Conservation (phyloP, 2,329 filamentous ascomycete genomes). For the Decorospora gaudefroyi region DNA sequence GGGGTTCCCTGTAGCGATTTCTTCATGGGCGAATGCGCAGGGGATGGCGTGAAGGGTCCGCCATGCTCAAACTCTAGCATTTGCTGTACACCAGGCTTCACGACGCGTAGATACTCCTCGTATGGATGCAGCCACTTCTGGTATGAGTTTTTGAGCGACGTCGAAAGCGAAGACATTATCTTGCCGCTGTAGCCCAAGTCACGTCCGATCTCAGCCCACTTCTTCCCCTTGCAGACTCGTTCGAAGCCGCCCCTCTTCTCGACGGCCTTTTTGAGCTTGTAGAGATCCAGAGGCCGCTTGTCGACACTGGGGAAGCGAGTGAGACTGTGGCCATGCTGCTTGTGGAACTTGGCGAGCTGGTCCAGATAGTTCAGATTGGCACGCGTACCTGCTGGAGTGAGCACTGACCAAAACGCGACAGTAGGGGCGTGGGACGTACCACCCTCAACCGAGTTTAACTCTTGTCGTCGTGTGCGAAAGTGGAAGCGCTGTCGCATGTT, state of each 20-base stretch:
- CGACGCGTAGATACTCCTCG: constrained; percentile 87
- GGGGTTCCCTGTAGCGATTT: constrained; percentile 56
- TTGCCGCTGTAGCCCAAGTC: constrained; percentile 98
- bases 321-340: constrained; percentile 90
- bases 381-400: constrained; percentile 76
- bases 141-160: constrained; percentile 96
- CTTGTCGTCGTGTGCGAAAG: constrained; percentile 93
- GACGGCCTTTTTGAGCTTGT: constrained; percentile 94
- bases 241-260: constrained; percentile 94
- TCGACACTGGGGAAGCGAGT: constrained; percentile 96
- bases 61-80: constrained; percentile 92
- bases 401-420: no score
- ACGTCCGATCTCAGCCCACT: constrained; percentile 97
- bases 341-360: constrained; percentile 93
- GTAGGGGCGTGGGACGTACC: constrained; percentile 72
- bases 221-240: constrained; percentile 94
- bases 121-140: constrained; percentile 97
- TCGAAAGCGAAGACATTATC: constrained; percentile 98
- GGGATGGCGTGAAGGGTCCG: constrained; percentile 81
- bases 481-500: constrained; percentile 76
- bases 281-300: constrained; percentile 94
- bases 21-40: constrained; percentile 73
- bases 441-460: constrained; percentile 97
- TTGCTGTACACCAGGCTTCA: constrained; percentile 95
- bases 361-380: constrained; percentile 96